phyloP scores from a whole-genome alignment of 2,329 filamentous ascomycete genomes.

The Dendryphion nanum region DNA sequence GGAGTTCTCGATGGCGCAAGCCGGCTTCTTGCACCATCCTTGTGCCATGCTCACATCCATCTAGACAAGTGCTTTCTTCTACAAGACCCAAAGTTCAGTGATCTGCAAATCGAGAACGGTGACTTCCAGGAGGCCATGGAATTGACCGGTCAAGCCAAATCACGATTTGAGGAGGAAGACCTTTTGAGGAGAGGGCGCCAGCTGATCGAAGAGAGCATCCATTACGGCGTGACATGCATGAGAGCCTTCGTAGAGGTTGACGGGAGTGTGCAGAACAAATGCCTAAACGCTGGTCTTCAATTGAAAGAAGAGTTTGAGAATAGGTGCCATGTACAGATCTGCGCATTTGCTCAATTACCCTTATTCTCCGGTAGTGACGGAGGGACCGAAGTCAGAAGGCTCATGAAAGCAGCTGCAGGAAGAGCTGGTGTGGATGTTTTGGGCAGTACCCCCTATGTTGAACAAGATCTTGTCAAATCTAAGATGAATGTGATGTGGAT shows the following conservation, averaged over 20 bases:
- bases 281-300: constrained; percentile 56
- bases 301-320: constrained; percentile 57
- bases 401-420: constrained; percentile 49
- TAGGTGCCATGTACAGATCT: constrained; percentile 63
- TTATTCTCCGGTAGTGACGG: constrained; percentile 57
- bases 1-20: constrained; percentile 42
- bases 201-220: constrained; percentile 64
- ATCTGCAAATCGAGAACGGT: constrained; percentile 60
- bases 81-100: constrained; percentile 57
- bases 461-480: constrained; percentile 50
- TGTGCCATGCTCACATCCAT: constrained; percentile 73
- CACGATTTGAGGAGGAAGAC: constrained; percentile 60
- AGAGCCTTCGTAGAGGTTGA: constrained; percentile 72
- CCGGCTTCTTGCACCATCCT: constrained; percentile 51
- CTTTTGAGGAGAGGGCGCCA: constrained; percentile 64
- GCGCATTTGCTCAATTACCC: constrained; percentile 69
- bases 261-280: constrained; percentile 57
- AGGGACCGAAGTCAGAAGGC: constrained; percentile 50
- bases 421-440: constrained; percentile 55
- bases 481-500: constrained; percentile 64
- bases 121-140: constrained; percentile 65
- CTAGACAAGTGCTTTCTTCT: constrained; percentile 66
- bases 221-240: constrained; percentile 66
- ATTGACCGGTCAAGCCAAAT: constrained; percentile 60
- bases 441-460: constrained; percentile 70